phyloP scores from a whole-genome alignment of 352 stramenopile species.

The Phytophthora boehmeriae region DNA sequence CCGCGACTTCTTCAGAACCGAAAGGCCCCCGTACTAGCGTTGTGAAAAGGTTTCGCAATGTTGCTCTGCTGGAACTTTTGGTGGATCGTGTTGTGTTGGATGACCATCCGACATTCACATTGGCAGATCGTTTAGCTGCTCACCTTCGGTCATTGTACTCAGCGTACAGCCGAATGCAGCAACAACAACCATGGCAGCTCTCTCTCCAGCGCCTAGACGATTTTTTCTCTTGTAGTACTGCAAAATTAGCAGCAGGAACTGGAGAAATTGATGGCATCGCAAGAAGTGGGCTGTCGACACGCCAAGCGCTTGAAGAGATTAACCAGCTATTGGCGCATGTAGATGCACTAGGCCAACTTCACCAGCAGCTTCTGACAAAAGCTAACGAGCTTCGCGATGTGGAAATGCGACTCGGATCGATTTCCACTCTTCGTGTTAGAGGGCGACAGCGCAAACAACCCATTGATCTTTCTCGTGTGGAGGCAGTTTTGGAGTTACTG shows the following conservation, averaged over 20 bases:
- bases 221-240: slow-evolving; percentile 34
- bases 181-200: slow-evolving; percentile 54
- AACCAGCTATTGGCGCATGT: slow-evolving; percentile 49
- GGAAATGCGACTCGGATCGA: slow-evolving; percentile 10
- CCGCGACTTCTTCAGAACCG: not conserved
- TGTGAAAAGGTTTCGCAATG: not conserved
- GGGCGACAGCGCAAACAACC: slow-evolving; percentile 29
- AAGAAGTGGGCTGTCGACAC: slow-evolving; percentile 17
- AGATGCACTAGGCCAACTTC: slow-evolving; percentile 51
- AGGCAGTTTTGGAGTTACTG: slow-evolving; percentile 50
- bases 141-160: slow-evolving; percentile 64
- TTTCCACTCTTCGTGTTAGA: slow-evolving; percentile 13
- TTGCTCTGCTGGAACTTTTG: slow-evolving; percentile 52
- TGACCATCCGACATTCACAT: slow-evolving; percentile 71
- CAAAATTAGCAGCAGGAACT: slow-evolving; percentile 5
- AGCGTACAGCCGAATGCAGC: slow-evolving; percentile 59
- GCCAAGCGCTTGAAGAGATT: slow-evolving; percentile 34
- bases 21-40: not conserved
- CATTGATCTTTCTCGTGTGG: slow-evolving; percentile 43
- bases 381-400: slow-evolving; percentile 56
- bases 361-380: slow-evolving; percentile 60
- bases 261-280: not conserved
- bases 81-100: slow-evolving; percentile 72
- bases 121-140: slow-evolving; percentile 66
- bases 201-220: slow-evolving; percentile 52